Percentiles rank a stretch among this genome's conserved stretches.
These are phyloP conservation scores for Xylariaceae sp. DNA, from an alignment of 2,329 filamentous ascomycete species.

Conservation along the genomic window DNA sequence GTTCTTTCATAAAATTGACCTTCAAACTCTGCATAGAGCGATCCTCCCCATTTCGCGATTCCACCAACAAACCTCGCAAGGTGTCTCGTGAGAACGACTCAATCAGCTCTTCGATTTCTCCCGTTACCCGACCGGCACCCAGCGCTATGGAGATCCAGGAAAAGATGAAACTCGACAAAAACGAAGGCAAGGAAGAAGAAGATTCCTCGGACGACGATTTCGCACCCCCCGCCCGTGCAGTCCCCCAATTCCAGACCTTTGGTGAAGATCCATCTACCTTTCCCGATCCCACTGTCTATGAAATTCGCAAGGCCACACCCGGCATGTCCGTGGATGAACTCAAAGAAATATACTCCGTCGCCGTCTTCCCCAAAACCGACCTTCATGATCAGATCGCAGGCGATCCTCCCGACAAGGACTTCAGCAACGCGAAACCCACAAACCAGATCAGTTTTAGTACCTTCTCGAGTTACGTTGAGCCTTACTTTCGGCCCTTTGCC, in stretches of 20 bases:
- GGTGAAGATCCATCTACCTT: constrained; percentile 90
- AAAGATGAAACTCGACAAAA: constrained; percentile 40
- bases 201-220: constrained; percentile 53
- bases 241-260: constrained; percentile 79
- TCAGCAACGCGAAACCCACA: constrained; percentile 85
- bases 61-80: constrained; percentile 43
- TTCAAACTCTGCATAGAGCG: constrained; percentile 39
- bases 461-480: constrained; percentile 87
- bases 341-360: constrained; percentile 82
- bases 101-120: constrained; percentile 55
- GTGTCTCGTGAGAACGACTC: constrained; percentile 49
- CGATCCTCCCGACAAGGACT: constrained; percentile 87
- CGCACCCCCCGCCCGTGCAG: constrained; percentile 55
- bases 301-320: constrained; percentile 70
- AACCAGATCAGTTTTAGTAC: constrained; percentile 93
- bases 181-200: constrained; percentile 21
- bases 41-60: constrained; percentile 49
- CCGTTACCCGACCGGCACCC: constrained; percentile 46
- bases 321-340: constrained; percentile 81
- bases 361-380: constrained; percentile 73
- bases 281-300: constrained; percentile 86
- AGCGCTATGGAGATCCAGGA: constrained; percentile 55
- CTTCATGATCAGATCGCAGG: constrained; percentile 82
- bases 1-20: not conserved
- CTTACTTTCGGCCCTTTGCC: constrained; percentile 80